Evolutionary conservation across 1,139 yeast species (phyloP).

Genomic region (Diutina neorugosa): DNA sequence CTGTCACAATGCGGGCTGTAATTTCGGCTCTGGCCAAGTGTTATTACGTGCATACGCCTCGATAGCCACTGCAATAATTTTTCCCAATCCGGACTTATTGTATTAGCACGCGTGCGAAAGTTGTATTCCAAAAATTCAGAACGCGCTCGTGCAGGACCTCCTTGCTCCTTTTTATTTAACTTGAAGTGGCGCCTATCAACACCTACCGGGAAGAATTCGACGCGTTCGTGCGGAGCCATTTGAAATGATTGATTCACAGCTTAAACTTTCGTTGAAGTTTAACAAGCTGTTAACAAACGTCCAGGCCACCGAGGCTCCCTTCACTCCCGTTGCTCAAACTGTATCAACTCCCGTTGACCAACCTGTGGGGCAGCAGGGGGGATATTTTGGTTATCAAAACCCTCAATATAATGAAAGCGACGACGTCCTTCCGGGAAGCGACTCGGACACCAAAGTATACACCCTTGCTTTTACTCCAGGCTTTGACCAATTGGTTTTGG

Average conservation of each 20-base stretch:
- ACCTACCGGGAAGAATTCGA: background rate
- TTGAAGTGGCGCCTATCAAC: constrained; percentile 1
- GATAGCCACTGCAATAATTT: background rate
- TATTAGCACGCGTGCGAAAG: background rate
- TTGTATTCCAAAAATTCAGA: background rate
- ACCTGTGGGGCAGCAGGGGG: constrained; percentile 9
- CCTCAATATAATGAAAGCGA: constrained; percentile 26
- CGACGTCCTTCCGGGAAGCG: constrained; percentile 24
- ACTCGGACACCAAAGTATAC: constrained; percentile 22
- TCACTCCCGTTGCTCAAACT: constrained; percentile 36
- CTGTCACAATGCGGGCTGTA: background rate
- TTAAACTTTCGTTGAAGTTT: constrained; percentile 18
- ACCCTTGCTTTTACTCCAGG: constrained; percentile 23
- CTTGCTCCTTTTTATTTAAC: constrained; percentile 4
- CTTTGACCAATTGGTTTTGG: constrained; percentile 28
- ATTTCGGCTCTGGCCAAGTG: background rate
- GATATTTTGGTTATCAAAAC: constrained; percentile 12
- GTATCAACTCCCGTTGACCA: constrained; percentile 29
- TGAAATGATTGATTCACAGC: constrained; percentile 16
- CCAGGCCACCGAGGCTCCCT: constrained; percentile 17
- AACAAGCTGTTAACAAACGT: constrained; percentile 18
- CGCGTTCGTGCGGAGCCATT: background rate
- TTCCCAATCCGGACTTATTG: background rate
- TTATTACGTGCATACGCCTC: background rate
- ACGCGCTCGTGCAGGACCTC: background rate